Evolutionary conservation across 202 grass and related monocot genomes (phyloP).

Genomic region (Digitaria exilis): DNA sequence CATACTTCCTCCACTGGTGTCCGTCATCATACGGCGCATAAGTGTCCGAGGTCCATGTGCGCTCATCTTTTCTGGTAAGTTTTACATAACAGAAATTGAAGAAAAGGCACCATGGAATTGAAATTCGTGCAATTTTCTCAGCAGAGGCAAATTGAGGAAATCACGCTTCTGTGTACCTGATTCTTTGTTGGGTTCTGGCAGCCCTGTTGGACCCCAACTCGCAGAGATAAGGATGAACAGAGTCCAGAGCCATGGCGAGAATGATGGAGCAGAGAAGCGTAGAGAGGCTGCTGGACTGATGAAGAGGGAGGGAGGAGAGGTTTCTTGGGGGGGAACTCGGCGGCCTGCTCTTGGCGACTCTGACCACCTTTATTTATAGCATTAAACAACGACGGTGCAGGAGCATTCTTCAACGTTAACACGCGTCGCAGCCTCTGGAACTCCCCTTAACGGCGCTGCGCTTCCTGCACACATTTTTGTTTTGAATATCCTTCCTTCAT

Average conservation of each 20-base stretch:
- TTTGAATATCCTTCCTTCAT: not conserved
- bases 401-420: slow-evolving; percentile 50
- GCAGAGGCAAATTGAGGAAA: no score
- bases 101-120: slow-evolving; percentile 2
- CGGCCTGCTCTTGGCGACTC: not conserved
- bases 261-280: not conserved
- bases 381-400: slow-evolving; percentile 55
- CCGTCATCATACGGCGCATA: slow-evolving; percentile 73
- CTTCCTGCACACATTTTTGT: not conserved
- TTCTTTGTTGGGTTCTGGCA: slow-evolving; percentile 37
- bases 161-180: slow-evolving; percentile 13
- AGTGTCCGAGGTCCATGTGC: slow-evolving; percentile 53
- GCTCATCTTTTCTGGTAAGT: slow-evolving; percentile 51
- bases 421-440: slow-evolving; percentile 22
- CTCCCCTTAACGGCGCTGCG: not conserved
- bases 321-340: slow-evolving; percentile 26
- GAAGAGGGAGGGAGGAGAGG: not conserved
- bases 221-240: slow-evolving; percentile 29
- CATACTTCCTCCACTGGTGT: slow-evolving; percentile 89
- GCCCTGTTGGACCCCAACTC: slow-evolving; percentile 30
- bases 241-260: slow-evolving; percentile 49
- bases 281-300: not conserved
- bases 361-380: slow-evolving; percentile 52
- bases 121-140: no score
- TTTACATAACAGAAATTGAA: not conserved